phyloP scores from a whole-genome alignment of 2,329 filamentous ascomycete genomes.

The Colletotrichum graminicola region DNA sequence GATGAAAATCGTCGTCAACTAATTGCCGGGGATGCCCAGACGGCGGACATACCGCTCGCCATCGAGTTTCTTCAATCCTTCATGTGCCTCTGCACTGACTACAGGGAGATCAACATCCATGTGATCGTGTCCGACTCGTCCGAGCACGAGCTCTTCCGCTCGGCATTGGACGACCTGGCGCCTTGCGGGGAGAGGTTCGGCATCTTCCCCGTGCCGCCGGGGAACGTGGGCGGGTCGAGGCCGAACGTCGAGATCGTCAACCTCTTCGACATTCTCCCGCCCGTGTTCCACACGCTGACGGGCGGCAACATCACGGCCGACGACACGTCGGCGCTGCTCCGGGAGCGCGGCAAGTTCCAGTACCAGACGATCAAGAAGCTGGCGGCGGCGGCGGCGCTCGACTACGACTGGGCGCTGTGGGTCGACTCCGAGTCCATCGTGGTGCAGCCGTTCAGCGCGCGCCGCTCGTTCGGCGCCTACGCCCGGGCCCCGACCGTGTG shows the following conservation, averaged over 20 bases:
- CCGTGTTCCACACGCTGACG: not conserved
- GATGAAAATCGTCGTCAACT: not conserved
- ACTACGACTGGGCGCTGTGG: conserved; percentile 34
- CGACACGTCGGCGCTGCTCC: conserved; percentile 24
- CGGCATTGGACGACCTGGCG: conserved; percentile 9
- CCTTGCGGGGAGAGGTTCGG: conserved; percentile 19
- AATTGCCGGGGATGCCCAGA: conserved; percentile 1
- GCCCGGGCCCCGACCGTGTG: conserved; percentile 25
- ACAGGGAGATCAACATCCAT: conserved; percentile 24
- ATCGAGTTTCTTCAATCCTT: conserved; percentile 30
- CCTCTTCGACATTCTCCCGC: conserved; percentile 27
- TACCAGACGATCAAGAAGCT: conserved; percentile 37
- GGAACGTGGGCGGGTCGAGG: conserved; percentile 20
- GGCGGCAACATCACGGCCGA: not conserved
- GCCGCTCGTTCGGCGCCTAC: conserved; percentile 19
- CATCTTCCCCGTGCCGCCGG: conserved; percentile 18
- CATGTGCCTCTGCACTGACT: conserved; percentile 33
- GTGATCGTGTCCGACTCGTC: conserved; percentile 20
- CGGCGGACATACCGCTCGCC: conserved; percentile 11
- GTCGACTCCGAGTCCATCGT: conserved; percentile 33
- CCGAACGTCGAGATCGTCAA: conserved; percentile 22
- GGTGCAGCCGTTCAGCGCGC: conserved; percentile 28
- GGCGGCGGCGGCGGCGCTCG: conserved; percentile 14
- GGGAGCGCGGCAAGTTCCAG: conserved; percentile 19
- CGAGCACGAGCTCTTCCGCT: conserved; percentile 4